These are phyloP conservation scores for Pittosporum tobira DNA, from an alignment of 129 eudicot species.

Conservation along the genomic window DNA sequence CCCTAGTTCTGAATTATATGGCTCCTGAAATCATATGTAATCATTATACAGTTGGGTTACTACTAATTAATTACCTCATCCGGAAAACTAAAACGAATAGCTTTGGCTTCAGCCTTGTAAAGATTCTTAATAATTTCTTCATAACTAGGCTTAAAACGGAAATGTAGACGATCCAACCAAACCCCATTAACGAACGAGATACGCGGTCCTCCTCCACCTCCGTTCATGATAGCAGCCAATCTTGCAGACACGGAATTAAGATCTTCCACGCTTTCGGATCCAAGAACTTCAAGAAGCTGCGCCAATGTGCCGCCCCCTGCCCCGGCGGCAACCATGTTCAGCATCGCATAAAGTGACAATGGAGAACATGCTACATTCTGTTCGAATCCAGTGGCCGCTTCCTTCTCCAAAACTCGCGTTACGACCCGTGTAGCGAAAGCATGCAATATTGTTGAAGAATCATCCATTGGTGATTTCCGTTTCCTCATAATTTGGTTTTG, in stretches of 20 bases:
- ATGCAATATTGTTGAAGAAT: no score
- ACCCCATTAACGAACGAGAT: conserved; percentile 12
- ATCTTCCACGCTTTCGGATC: conserved; percentile 1
- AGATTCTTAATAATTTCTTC: background rate
- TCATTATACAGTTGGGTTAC: no score
- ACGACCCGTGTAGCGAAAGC: background rate
- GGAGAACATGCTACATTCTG: conserved; percentile 18
- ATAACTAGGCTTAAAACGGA: conserved; percentile 6
- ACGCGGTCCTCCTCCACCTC: conserved; percentile 1
- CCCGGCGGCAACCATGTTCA: conserved; percentile 18
- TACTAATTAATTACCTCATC: conserved; percentile 1
- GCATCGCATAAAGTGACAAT: conserved; percentile 1
- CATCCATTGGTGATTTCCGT: no score
- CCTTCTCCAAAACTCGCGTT: background rate
- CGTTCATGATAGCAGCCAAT: background rate
- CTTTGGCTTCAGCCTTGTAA: background rate
- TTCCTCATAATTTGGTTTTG: no score
- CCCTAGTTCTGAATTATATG: no score
- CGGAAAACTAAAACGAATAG: conserved; percentile 13
- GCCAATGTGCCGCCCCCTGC: conserved; percentile 12
- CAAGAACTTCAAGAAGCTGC: conserved; percentile 13
- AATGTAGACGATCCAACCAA: conserved; percentile 14
- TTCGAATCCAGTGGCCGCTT: background rate
- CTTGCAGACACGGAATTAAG: background rate
- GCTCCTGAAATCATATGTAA: no score